Evolutionary conservation across 805 yeast genomes (phyloP), one percentile per base, ranked within the genome.

Genomic region (Yarrowia sp.): DNA sequence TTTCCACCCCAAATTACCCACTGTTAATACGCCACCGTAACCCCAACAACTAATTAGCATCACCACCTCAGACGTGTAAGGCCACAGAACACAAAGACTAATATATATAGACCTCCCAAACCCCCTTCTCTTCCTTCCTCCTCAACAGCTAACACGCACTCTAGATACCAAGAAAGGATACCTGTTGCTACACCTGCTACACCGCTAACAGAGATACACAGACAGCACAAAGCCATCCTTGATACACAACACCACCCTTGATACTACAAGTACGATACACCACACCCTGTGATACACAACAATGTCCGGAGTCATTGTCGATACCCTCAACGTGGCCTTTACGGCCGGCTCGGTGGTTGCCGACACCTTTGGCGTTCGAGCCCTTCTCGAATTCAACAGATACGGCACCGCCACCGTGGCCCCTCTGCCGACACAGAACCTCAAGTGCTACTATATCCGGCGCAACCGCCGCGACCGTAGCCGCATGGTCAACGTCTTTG

Each of bases 401-500:
- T 51, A 51, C 32, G 58, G 58, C 42, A 53, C 36, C 27, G 42
- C 46, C 51, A 39, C 39, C 24, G 46, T 61, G 22, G 27, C 56
- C 21, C 51, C 58, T 19, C 32, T 51, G 24, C 42, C 58, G 13
- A 51, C 31, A 21, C 31, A 16, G 41, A 61, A 55, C 24, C 66
- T 81, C 14, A 71, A 69, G n/a, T 77, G 78, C 1, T 75, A 73
- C 64, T 79, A 75, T 68, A 72, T 84, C 27, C 79, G 87, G 63
- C 76, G 81, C 36, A 84, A 81, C 61, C 76, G 82, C 63, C 74
- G 72, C 16, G 80, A 78, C 65, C 75, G 76, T 60, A 76, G 75
- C 61, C 75, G 78, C 19, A 69, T 72, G 16, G 77, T 83, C 47
- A 81, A 81, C 65, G 84, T 84, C 1, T 84, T 80, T 68, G 79